Conservation (phyloP, 139 green algal species). For the Tetradesmus obliquus region DNA sequence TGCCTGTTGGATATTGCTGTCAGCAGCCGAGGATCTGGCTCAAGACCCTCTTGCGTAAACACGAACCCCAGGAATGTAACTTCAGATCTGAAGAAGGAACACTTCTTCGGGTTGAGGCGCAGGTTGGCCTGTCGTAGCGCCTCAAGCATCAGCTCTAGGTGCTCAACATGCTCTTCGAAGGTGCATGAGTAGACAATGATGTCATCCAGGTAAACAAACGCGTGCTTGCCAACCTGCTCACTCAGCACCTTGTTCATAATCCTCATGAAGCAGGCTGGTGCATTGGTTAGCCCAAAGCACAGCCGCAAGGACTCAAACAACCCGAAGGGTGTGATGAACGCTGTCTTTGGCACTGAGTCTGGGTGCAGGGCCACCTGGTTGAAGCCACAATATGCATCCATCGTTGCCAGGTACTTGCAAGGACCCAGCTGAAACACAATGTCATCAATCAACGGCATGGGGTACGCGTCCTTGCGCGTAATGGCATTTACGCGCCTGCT, state of each 20-base stretch:
- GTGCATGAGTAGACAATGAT: slow-evolving; percentile 13
- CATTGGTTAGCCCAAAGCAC: slow-evolving; percentile 31
- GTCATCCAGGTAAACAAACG: slow-evolving; percentile 50
- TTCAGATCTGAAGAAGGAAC: slow-evolving; percentile 9
- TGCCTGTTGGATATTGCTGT: slow-evolving; percentile 25
- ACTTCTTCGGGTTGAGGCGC: slow-evolving; percentile 45
- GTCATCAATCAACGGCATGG: slow-evolving; percentile 21
- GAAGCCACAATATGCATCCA: slow-evolving; percentile 17
- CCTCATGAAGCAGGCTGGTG: slow-evolving; percentile 34
- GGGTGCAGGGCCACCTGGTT: neutral
- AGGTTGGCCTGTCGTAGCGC: slow-evolving; percentile 24
- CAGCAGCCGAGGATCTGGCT: slow-evolving; percentile 36
- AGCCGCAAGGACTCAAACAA: slow-evolving; percentile 7
- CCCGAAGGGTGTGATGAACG: slow-evolving; percentile 7
- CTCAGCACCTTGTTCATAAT: slow-evolving; percentile 30
- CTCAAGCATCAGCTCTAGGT: slow-evolving; percentile 20
- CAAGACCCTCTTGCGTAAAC: slow-evolving; percentile 27
- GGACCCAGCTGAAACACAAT: neutral
- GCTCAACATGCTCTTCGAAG: slow-evolving; percentile 31
- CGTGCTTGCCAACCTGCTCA: neutral
- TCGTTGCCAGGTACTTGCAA: slow-evolving; percentile 19
- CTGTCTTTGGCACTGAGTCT: neutral
- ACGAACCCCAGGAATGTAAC: slow-evolving; percentile 42
- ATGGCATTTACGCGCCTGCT: slow-evolving; percentile 29
- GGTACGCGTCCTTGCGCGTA: slow-evolving; percentile 24